These are phyloP conservation scores for Biscutella laevigata DNA, from an alignment of 441 rosid species.

Conservation along the genomic window DNA sequence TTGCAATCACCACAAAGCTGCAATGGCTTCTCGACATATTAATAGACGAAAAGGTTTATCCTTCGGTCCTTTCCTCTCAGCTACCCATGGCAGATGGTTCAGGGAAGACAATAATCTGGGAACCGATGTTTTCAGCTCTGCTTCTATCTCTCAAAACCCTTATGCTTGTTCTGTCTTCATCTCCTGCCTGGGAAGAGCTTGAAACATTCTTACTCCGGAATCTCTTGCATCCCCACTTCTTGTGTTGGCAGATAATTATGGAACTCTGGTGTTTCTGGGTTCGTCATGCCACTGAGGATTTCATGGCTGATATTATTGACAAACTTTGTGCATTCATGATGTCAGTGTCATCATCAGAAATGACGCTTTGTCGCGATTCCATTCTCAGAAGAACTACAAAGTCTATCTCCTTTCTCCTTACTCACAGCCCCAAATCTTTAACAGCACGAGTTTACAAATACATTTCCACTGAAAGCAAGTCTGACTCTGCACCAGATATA, in stretches of 20 bases:
- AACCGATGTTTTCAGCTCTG: conserved; percentile 50
- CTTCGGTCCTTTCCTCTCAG: conserved; percentile 51
- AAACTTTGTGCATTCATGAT: conserved; percentile 49
- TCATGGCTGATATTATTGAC: conserved; percentile 34
- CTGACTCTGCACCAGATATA: conserved; percentile 39
- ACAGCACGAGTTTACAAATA: conserved; percentile 46
- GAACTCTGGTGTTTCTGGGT: conserved; percentile 82
- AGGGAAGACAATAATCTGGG: conserved; percentile 53
- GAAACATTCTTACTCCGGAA: conserved; percentile 56
- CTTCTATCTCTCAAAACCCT: conserved; percentile 62
- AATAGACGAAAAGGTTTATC: conserved; percentile 52
- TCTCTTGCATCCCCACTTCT: conserved; percentile 74
- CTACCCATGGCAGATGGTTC: conserved; percentile 49
- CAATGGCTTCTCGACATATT: conserved; percentile 55
- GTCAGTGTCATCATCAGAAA: conserved; percentile 40
- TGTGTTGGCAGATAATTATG: conserved; percentile 64
- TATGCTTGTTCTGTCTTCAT: conserved; percentile 51
- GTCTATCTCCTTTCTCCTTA: conserved; percentile 49
- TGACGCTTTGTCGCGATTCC: conserved; percentile 41
- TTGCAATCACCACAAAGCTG: conserved; percentile 46
- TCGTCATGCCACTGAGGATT: conserved; percentile 48
- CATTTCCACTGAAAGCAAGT: conserved; percentile 30
- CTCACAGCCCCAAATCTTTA: conserved; percentile 38
- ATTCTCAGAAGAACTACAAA: conserved; percentile 61
- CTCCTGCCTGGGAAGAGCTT: conserved; percentile 54